Evolutionary conservation across 2,329 filamentous ascomycete species (phyloP), one percentile per base, ranked within the genome.

Genomic region (Fusarium kyushuense): DNA sequence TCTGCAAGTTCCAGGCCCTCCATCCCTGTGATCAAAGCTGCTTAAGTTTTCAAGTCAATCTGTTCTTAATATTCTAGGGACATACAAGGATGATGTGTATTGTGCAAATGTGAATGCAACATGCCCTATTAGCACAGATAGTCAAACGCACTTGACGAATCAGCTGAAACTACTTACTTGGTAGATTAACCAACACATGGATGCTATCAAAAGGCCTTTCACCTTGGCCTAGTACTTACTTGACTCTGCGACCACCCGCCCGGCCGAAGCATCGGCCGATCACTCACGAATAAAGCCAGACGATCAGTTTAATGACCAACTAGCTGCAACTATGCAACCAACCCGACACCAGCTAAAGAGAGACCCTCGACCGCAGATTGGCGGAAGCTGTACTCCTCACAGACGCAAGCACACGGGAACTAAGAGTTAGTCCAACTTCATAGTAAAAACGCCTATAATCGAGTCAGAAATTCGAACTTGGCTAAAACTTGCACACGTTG

Each of bases 331-430:
- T 58, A 51, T 45, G 58, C 51, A 58, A 41, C 17, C 27, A 45
- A 43, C 33, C 46, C 40, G 30, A 49, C 29, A 29, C 63, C 51
- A 63, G 54, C 29, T 33, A 27, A 45, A 51, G 36, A 40, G 35
- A 16, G 51, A 40, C 33, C n/a, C 45, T 47, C 13, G n/a, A 17
- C 47, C 27, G 29, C 33, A 17, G 33, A 64, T 64, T 64, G 61
- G 59, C 16, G 38, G 52, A 41, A 52, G 45, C 61, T 64, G 45
- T 43, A n/a, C 33, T 58, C 38, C 30, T 45, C 30, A 19, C 25
- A 23, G 17, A 6, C 10, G n/a, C 53, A 47, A 55, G 55, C 35
- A 52, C 51, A 12, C 69, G 68, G 69, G 68, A 71, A 45, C 69
- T 71, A 67, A 60, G 43, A 42, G 35, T 64, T 64, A 64, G 40